Base-by-base conservation (phyloP, 371 early-diverging fungal species). In the Chytridiales sp. region DNA sequence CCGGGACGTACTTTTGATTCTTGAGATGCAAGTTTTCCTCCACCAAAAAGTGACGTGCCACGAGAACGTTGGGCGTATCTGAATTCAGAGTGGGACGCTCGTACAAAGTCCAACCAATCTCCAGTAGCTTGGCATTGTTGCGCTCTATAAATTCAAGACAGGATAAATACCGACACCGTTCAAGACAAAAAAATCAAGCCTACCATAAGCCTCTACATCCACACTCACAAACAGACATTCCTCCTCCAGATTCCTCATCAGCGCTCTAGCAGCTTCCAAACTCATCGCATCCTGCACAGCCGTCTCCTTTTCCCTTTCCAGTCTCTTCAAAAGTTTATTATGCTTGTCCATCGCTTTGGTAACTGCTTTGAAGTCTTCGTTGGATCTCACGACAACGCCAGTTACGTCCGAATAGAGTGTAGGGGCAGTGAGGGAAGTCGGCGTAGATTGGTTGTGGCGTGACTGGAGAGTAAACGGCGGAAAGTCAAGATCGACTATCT, bases 51-150 rank as follows among this genome's bases (percentile, higher is more conserved):
- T 62, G 62, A 15, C 47, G 41, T 19, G 49, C 35, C 19, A 62
- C 31, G 13, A 62, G 54, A 6, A 36, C 54, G 13, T 6, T 17
- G 9, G 53, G 53, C 4, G 32, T 30, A 4, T 17, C 46, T 44
- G 39, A 47, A 17, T 47, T 56, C 26, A n/a, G n/a, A n/a, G n/a
- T n/a, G n/a, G n/a, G n/a, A n/a, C n/a, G n/a, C n/a, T 53, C 51
- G 47, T 41, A 61, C 42, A 61, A 3, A 17, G 61, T 53, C 61
- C 60, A 61, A 13, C 61, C 61, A 44, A 61, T 53, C 29, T 61
- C 61, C 41, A 61, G 52, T 32, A 61, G 51, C 34, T 51, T 51
- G 15, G 9, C 32, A 24, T 61, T 52, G 35, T 53, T 43, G 11
- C 41, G 52, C 35, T 61, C 60, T 59, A 32, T 38, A 46, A 46